Base-by-base conservation (phyloP, 2,329 filamentous ascomycete genomes). In the Fragosphaeria purpurea region DNA sequence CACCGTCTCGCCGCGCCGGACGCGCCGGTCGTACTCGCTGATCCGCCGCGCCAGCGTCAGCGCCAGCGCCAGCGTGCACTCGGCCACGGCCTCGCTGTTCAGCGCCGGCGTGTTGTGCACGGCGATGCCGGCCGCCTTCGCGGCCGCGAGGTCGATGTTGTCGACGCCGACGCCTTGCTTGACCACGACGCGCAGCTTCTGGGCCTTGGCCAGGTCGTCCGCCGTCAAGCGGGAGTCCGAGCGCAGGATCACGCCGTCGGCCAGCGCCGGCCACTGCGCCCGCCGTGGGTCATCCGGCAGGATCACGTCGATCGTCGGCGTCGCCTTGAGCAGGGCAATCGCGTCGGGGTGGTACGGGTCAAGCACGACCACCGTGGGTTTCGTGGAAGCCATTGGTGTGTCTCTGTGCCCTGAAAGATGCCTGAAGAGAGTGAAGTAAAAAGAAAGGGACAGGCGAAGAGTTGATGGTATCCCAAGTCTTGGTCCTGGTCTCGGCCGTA, bases 21-120 rank as follows among this genome's bases (percentile, higher is more conserved):
- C 42, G 61, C 55, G 22, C 22, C 22, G 22, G 22, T 22, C 22
- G 22, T 22, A 22, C 22, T 22, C 22, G 22, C 22, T 22, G 9
- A 66, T 52, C 6, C 63, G 57, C 6, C 65, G 57, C 6, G 62
- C 57, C 4, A 67, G 55, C 7, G 57, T 59, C 6, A 65, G 54
- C 6, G 62, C 60, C 9, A 68, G 57, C 30, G 57, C 57, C 1
- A 68, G 41, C 1, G 62, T 58, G 39, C 67, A 50, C 47, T 67
- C 65, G 6, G 65, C 65, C 2, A 69, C 66, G 3, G 65, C 55
- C 9, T 66, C 63, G 6, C 55, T 60, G 50, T 61, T 64, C 38
- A 58, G 53, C 30, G 51, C 60, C 6, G 61, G 61, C 2, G 56
- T 58, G 51, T 62, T 62, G 51, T 53, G 54, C 7, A 62, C 60